Base-by-base conservation (phyloP, 257 asterid species). In the Perilla frutescens region DNA sequence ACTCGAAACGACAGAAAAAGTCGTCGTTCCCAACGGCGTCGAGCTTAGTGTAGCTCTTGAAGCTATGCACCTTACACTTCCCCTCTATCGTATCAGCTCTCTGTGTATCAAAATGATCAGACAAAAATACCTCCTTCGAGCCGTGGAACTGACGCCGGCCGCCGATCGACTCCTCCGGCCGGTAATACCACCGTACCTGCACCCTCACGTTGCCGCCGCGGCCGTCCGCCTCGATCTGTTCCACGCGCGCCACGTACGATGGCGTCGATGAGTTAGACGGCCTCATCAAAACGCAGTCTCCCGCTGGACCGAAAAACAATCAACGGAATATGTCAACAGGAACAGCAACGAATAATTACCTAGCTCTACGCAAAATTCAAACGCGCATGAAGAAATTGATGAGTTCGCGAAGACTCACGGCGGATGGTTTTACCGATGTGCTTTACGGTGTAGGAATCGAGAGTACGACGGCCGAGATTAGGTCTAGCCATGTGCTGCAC, bases 141-240 rank as follows among this genome's bases (percentile, higher is more conserved):
- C 97, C 96, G 80, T 93, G 98, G 64, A 91, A 93, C 72, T 86
- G 96, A 31, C 96, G 78, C 26, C 98, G 88, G 2, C 98, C 98
- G 0, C 96, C 98, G 82, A 91, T 81, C 72, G 98, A 89, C 79
- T 93, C 98, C 71, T 93, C 98, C 74, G 98, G 98, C 53, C 98
- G 95, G 81, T 93, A 93, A 60, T 93, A 93, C 97, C 98, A 91
- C 62, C 97, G 76, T 61, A 89, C 94, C 45, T 87, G 88, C 62
- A 91, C 70, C 90, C 80, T 91, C 48, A 86, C 93, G 84, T 86
- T 90, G 60, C 79, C 78, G 1, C 98, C 98, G 4, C 96, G 86
- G 69, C 86, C 83, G 64, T 91, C 98, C 13, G 97, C 84, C 75
- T 91, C 96, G 81, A 91, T 91, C 86, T 62, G 89, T 89, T 93